A percentile compares a stretch with the other conserved stretches of the same genome.
These are phyloP conservation scores for Ustilago shanxiensis DNA, from an alignment of 1,284 basidiomycete species.

Conservation along the genomic window DNA sequence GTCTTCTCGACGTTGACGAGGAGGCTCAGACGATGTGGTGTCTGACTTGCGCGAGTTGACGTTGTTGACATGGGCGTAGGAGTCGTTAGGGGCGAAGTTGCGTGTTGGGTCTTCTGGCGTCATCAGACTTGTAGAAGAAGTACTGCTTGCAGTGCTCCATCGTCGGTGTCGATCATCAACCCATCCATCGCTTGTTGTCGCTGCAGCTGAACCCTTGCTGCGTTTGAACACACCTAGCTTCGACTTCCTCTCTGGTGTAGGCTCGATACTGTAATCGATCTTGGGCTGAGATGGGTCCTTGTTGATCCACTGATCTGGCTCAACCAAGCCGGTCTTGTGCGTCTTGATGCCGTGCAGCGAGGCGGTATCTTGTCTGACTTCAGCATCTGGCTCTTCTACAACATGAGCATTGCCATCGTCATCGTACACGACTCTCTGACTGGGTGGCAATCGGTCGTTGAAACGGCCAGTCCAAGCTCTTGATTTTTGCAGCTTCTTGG, in stretches of 20 bases:
- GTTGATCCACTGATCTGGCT: conserved; percentile 43
- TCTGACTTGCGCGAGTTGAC: neutral
- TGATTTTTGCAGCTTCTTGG: conserved; percentile 42
- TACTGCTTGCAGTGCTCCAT: neutral
- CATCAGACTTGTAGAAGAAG: neutral
- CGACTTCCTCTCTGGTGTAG: conserved; percentile 1
- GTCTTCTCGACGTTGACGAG: conserved; percentile 9
- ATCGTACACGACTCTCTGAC: conserved; percentile 49
- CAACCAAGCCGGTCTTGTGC: conserved; percentile 32
- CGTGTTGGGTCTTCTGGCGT: neutral
- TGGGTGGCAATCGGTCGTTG: conserved; percentile 40
- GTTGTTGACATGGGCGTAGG: neutral
- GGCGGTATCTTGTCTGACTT: conserved; percentile 6
- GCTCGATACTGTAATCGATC: conserved; percentile 9
- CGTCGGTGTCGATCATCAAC: neutral
- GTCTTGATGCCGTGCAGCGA: conserved; percentile 11
- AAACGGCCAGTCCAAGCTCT: conserved; percentile 54
- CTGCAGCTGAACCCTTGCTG: neutral
- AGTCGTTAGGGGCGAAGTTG: neutral
- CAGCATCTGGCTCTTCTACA: conserved; percentile 15
- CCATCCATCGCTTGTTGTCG: neutral
- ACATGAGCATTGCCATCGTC: conserved; percentile 53
- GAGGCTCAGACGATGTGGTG: neutral
- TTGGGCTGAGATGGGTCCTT: conserved; percentile 8
- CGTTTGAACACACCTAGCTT: conserved; percentile 17